Evolutionary conservation across 2,329 filamentous ascomycete genomes (phyloP), one percentile per base, ranked within the genome.

Genomic region (Hypoxylon sp.): DNA sequence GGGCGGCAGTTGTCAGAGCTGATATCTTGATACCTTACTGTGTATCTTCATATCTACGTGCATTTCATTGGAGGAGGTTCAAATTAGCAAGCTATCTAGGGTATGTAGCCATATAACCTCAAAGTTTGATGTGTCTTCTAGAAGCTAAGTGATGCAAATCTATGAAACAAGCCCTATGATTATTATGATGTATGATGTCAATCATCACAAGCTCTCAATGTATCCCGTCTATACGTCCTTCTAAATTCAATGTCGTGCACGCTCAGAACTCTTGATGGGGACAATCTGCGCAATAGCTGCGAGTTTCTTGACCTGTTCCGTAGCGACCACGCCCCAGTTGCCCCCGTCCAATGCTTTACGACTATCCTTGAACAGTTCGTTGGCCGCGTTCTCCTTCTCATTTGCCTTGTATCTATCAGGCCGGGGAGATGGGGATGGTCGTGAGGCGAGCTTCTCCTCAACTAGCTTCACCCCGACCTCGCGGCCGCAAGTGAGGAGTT

Each of bases 401-500:
- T 56, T 70, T 64, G 58, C 58, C 39, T 66, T 63, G 24, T 58
- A 31, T 24, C 60, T 70, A 27, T 74, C 67, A 13, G 66, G 51
- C 11, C 70, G 63, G 2, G 71, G 58, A 29, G 57, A 53, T 2
- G 57, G 48, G 17, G 71, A 67, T 3, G 62, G 42, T 11, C 65
- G 52, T 3, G 76, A 74, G 5, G 63, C 73, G 10, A 79, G 67
- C 32, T 71, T 61, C 8, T 66, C 64, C 31, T 77, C 76, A 17
- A 74, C 65, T 2, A 78, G 71, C 24, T 73, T 73, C 66, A 79
- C 75, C 37, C 79, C 80, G 32, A 79, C 72, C 62, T 76, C 65
- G 27, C 71, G 75, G n/a, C 79, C 77, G 35, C 71, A 75, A 6
- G 63, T 62, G 15, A 82, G 68, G 35, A 81, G 48, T 13, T 77